Percentiles rank a stretch among this genome's conserved stretches.
Evolutionary conservation across 2,329 filamentous ascomycete genomes (phyloP).

Genomic region (Trichoderma sp.): DNA sequence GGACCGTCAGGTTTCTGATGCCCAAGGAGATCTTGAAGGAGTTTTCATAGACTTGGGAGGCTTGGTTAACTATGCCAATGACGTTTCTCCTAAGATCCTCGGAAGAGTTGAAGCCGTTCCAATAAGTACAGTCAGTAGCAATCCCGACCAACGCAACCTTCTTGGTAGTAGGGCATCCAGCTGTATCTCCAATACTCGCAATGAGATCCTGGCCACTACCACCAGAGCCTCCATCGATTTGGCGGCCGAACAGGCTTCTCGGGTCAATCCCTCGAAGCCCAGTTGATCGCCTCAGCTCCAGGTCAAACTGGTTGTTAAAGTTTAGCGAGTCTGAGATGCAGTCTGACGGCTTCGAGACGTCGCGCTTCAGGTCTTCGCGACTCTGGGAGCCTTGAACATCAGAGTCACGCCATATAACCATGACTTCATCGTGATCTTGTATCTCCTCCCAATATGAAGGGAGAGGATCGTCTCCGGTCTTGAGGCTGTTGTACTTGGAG

Average conservation of each 20-base stretch:
- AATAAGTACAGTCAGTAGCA: conserved; percentile 91
- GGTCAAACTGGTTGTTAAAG: conserved; percentile 76
- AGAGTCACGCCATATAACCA: conserved; percentile 91
- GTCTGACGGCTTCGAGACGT: conserved; percentile 41
- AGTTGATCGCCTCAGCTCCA: conserved; percentile 54
- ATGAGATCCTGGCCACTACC: conserved; percentile 71
- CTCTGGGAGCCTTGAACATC: conserved; percentile 58
- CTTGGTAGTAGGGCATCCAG: conserved; percentile 85
- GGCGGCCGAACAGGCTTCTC: conserved; percentile 67
- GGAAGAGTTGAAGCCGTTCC: conserved; percentile 63
- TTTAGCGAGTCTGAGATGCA: conserved; percentile 74
- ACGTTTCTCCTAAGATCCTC: conserved; percentile 67
- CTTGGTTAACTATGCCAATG: conserved; percentile 79
- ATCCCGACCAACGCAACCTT: conserved; percentile 90
- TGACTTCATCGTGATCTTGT: conserved; percentile 62
- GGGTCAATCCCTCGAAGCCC: conserved; percentile 62
- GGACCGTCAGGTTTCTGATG: conserved; percentile 80
- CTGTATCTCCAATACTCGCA: conserved; percentile 73
- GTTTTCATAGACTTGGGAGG: conserved; percentile 82
- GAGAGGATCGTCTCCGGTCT: conserved; percentile 68
- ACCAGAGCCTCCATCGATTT: conserved; percentile 70
- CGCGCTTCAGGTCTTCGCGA: conserved; percentile 65
- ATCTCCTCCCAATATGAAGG: conserved; percentile 46
- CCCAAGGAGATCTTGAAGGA: conserved; percentile 95
- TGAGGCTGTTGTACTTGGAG: conserved; percentile 70